Base-by-base conservation (phyloP, 257 asterid genomes). In the Plectranthus barbatus region DNA sequence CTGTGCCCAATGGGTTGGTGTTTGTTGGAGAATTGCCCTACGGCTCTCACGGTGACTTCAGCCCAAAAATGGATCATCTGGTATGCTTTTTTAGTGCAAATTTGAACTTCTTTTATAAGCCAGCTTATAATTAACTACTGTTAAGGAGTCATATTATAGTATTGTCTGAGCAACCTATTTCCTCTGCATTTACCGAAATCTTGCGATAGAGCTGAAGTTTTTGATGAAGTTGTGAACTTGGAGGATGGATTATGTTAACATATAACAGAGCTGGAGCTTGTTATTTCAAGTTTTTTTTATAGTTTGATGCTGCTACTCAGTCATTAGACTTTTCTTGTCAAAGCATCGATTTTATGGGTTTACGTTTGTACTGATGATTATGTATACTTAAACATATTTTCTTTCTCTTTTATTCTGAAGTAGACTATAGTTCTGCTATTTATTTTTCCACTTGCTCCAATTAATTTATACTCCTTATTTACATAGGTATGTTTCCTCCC, bases 61-160 rank as follows among this genome's bases (percentile, higher is more conserved):
- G 95, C 74, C 97, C 99, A 9, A 90, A 93, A 79, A 93, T 93
- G 99, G 99, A 93, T 82, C 99, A 93, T 81, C 83, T 90, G 81
- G 99, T 93, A 82, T 71, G 86, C 66, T 62, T 8, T 69, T 31
- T 56, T 70, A 46, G 9, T 34, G 56, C 46, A 60, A 24, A 51
- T 69, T 14, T 12, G 40, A 6, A 15, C 2, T 9, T 34, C 11
- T 41, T 55, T 24, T 56, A 4, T 31, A 42, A 1, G 58, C 21
- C 62, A 19, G 54, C 60, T 45, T 50, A 44, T 64, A 23, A 19
- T 57, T 42, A 37, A 36, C 9, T 42, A 15, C 36, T 37, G 19
- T 60, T 37, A 7, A 31, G 14, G 1, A 34, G 44, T n/a, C 10
- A 9, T 4, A 6, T 39, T 12, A 18, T 48, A 29, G 14, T 40